These are phyloP conservation scores for Panicum virgatum DNA, from an alignment of 202 grass and related monocot species.

Conservation along the genomic window DNA sequence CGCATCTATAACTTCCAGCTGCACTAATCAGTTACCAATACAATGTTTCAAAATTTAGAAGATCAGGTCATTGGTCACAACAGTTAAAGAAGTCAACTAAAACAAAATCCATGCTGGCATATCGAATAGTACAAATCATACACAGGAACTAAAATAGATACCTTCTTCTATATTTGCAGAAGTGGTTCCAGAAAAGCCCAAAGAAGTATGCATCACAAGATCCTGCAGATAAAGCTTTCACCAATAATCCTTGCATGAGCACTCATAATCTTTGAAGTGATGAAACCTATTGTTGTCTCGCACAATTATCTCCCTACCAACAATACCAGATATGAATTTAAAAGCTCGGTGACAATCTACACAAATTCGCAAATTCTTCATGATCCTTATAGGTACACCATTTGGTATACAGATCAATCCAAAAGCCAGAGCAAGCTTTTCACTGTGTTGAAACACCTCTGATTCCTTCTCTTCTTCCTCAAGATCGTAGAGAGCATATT, in stretches of 20 bases:
- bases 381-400: constrained; percentile 69
- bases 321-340: constrained; percentile 82
- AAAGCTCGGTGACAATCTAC: constrained; percentile 68
- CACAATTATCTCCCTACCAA: constrained; percentile 74
- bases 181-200: not conserved
- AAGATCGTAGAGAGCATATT: constrained; percentile 68
- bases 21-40: not conserved
- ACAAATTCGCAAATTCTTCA: constrained; percentile 79
- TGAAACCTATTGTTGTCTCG: constrained; percentile 87
- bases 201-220: constrained; percentile 15
- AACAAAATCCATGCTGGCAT: not conserved
- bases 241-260: constrained; percentile 82
- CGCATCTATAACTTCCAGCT: not conserved
- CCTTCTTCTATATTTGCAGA: constrained; percentile 23
- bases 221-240: constrained; percentile 32
- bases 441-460: constrained; percentile 80
- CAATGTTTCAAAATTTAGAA: not conserved
- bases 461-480: constrained; percentile 91
- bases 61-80: not conserved
- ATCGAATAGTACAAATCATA: not conserved
- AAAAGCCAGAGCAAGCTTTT: constrained; percentile 88
- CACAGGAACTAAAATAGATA: constrained; percentile 28
- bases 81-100: not conserved
- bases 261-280: constrained; percentile 72
- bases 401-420: constrained; percentile 73